Conservation (phyloP, 2,329 filamentous ascomycete genomes). For the Emmonsia crescens region DNA sequence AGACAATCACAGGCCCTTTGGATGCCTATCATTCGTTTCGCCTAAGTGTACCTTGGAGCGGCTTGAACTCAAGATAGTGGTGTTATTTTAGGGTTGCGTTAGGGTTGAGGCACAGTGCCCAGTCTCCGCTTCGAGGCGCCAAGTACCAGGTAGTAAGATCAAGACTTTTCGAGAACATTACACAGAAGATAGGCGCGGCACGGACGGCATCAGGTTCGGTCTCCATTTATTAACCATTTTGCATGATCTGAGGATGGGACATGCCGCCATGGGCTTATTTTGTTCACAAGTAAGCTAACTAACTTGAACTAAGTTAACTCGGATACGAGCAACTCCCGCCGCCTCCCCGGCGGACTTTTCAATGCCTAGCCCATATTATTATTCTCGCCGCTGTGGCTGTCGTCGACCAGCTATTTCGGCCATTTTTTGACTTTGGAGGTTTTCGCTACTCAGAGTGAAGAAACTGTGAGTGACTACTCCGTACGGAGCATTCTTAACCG, state of each 20-base stretch:
- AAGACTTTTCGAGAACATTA: neutral
- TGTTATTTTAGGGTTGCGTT: neutral
- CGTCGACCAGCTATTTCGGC: neutral
- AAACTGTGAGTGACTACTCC: neutral
- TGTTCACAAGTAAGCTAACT: neutral
- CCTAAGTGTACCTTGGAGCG: neutral
- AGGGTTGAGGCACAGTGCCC: neutral
- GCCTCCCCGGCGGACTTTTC: neutral
- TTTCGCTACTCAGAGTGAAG: neutral
- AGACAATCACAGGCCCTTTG: neutral
- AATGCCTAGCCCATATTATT: neutral
- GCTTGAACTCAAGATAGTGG: neutral
- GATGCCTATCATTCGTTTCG: neutral
- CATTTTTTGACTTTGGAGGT: neutral
- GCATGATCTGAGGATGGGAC: neutral
- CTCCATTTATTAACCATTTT: neutral
- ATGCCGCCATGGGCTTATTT: neutral
- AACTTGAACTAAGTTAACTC: neutral
- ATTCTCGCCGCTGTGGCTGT: neutral
- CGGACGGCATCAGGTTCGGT: neutral
- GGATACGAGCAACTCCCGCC: neutral
- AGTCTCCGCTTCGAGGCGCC: neutral
- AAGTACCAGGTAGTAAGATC: neutral
- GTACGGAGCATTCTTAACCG: neutral
- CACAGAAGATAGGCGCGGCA: neutral